Evolutionary conservation across 2,329 filamentous ascomycete species (phyloP), one percentile per base, ranked within the genome.

Genomic region (Clarireedia homoeocarpa): DNA sequence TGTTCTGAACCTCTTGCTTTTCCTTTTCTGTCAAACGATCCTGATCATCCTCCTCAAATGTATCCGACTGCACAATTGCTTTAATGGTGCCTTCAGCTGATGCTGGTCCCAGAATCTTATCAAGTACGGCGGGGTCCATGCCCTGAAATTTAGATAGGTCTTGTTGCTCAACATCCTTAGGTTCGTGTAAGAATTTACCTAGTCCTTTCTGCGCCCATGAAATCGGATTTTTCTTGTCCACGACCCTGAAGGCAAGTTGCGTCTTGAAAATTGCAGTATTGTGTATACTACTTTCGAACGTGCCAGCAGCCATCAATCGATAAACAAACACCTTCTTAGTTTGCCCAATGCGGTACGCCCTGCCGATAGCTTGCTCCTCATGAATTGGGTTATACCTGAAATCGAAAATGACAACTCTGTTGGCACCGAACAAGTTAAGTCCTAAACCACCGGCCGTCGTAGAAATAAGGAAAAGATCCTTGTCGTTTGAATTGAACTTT

Each of bases 341-440:
- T 70, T 96, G 91, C 0, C 91, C 90, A 36, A 96, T 80, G 1
- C 91, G 88, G 70, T 94, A 96, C 0, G 89, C 86, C 53, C 91
- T 81, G 2, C 90, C 91, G 51, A 96, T 82, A 1, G 91, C 91
- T 71, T 96, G 91, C 65, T 91, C 85, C 69, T 96, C 91, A 67
- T 85, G 78, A 5, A 84, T 79, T 0, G 91, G 91, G 61, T 91
- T 94, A 72, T 85, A 96, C 59, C 79, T 77, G 66, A 87, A 89
- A 68, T 96, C 91, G 55, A 95, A 87, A 20, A 96, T 86, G 20
- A 96, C 80, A 1, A 96, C 88, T 20, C 91, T 82, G 67, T 91
- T 96, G 1, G 91, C 91, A 1, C 86, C 85, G 42, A 82, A 81
- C 12, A 96, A 86, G 61, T 96, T 96, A 50, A 96, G 75, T 0